Base-by-base conservation (phyloP, 2,329 filamentous ascomycete genomes). In the Fusarium chlamydosporum region DNA sequence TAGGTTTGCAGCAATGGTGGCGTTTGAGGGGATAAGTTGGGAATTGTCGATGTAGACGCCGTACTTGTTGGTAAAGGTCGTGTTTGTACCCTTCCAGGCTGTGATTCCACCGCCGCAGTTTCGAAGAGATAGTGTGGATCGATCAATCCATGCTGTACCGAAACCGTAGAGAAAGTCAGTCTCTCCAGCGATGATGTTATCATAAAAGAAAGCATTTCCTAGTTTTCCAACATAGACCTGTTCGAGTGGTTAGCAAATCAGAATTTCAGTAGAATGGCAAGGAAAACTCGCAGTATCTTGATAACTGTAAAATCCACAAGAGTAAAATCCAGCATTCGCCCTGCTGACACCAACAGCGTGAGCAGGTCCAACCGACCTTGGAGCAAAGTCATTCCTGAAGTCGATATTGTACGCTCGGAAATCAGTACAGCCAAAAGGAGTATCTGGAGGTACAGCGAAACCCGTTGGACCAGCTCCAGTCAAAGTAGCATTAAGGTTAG, bases 131-230 rank as follows among this genome's bases (percentile, higher is more conserved):
- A 92, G 76, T 0, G 80, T 79, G 2, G 84, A 87, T 5, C 82
- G 79, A 56, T 87, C 82, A 40, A 91, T 81, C 82, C 85, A 91
- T 5, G 86, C 82, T 0, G 89, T 91, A 27, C 89, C 89, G 72
- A 91, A 91, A 10, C 88, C 89, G 72, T 91, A 91, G 20, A 91
- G 79, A 78, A 91, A 91, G 70, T 92, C 90, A 0, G 88, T 91
- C 73, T 91, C 82, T 1, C 89, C 89, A 0, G 87, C 89, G 7
- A 91, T 82, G 35, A 87, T 83, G 54, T 79, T 84, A 35, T 85
- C 81, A 74, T 88, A 84, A 76, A 92, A 88, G 77, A 90, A 91
- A 0, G 85, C 85, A 67, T 90, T 91, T 31, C 86, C 89, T 1
- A 90, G 80, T 74, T 91, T 91, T 54, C 89, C 89, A 16, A 91